Conservation (phyloP, 106 monocot species). For the Platanthera zijinensis region DNA sequence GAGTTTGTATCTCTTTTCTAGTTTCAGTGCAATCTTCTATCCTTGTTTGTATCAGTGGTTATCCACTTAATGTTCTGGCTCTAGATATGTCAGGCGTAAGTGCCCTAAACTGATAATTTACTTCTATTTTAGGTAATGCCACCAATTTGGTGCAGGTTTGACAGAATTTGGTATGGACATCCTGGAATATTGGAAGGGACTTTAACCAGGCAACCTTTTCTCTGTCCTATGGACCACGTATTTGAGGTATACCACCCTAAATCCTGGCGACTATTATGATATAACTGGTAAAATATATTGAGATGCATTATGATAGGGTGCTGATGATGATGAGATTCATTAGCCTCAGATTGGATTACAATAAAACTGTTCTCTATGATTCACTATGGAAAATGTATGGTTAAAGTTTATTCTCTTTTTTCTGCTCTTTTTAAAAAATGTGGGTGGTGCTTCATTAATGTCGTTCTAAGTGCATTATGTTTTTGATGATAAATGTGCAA, state of each 20-base stretch:
- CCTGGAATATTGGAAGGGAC: constrained; percentile 84
- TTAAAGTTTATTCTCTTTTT: background rate
- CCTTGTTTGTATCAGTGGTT: background rate
- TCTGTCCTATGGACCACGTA: constrained; percentile 94
- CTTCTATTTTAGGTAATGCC: constrained; percentile 87
- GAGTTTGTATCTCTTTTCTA: too few relatives aligned
- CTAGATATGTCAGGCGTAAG: background rate
- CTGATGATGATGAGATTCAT: background rate
- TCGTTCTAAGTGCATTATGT: background rate
- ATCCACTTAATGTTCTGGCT: constrained; percentile 5
- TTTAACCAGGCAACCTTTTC: constrained; percentile 85
- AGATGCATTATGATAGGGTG: too few relatives aligned
- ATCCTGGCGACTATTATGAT: background rate
- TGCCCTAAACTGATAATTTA: constrained; percentile 15
- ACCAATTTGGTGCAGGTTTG: constrained; percentile 95
- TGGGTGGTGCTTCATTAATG: background rate
- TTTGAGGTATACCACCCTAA: constrained; percentile 58
- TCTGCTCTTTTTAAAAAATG: background rate
- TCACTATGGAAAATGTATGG: constrained; percentile 1
- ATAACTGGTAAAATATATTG: background rate
- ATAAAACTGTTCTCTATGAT: background rate
- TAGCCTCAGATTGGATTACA: background rate
- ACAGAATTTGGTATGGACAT: constrained; percentile 93
- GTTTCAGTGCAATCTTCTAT: background rate
- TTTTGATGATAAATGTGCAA: background rate